Base-by-base conservation (phyloP, 495 filamentous ascomycete genomes). In the Pseudevernia furfuracea region DNA sequence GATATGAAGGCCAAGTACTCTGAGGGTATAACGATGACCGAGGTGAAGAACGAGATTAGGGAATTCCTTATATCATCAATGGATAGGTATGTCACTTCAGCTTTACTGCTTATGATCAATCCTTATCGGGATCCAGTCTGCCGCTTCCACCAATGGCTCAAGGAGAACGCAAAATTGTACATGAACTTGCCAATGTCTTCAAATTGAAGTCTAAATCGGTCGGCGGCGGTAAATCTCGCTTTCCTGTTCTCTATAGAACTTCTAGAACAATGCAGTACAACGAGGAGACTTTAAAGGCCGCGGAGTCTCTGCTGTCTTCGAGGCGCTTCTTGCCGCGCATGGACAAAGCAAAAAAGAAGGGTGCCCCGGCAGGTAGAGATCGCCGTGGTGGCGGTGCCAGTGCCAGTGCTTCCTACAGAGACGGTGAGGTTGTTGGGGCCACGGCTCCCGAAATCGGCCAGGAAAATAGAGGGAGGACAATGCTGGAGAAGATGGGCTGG, bases 401-500 rank as follows among this genome's bases (percentile, higher is more conserved):
- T 56, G 75, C 76, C 17, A 80, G 79, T 9, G 79, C 84, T 37
- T 81, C 79, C 11, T 89, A 91, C 61, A 82, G 84, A 66, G 90
- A 97, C 67, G 94, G 94, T n/a, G 91, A 97, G 63, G 76, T 96
- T 52, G 92, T 97, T 25, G 94, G 93, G 49, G 90, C 82, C 15
- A 81, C 83, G 39, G 94, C 92, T 1, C 87, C 90, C 3, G 93
- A 96, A 73, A 79, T 99, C 34, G 90, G 90, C 2, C 79, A 75
- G 5, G 91, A 89, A 57, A 99, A 96, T 66, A 87, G 81, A 68
- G 94, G 94, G 28, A 82, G 90, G 52, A 85, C 85, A 5, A 91
- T 99, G 88, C 72, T 99, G 60, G 92, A 96, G 74, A 97, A 93
- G 77, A 97, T 97, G 94, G 94, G 94, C 23, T 99, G 95, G 90